Evolutionary conservation across 1,284 basidiomycete genomes (phyloP).

Genomic region (Phellopilus nigrolimitatus): DNA sequence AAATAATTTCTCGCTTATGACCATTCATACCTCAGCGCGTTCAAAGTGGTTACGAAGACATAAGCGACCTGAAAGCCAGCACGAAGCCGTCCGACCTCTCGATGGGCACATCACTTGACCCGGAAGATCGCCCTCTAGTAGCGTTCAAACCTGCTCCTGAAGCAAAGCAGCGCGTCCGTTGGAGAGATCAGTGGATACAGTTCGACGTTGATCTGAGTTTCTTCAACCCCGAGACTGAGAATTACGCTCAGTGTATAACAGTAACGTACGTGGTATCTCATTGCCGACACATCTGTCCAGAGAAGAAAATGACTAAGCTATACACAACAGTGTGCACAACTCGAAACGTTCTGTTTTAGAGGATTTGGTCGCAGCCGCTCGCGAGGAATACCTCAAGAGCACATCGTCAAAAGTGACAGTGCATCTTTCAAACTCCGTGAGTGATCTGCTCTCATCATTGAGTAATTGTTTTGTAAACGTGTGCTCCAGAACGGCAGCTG

Average conservation of each 20-base stretch:
- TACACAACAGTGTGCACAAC: conserved; percentile 12
- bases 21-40: not conserved
- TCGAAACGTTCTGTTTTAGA: conserved; percentile 14
- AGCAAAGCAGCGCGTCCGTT: conserved; percentile 10
- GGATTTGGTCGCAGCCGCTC: conserved; percentile 11
- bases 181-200: conserved; percentile 15
- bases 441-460: not conserved
- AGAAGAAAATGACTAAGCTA: not conserved
- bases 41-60: not conserved
- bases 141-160: conserved; percentile 16
- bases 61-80: conserved; percentile 14
- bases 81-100: conserved; percentile 13
- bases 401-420: conserved; percentile 16
- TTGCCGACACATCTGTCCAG: not conserved
- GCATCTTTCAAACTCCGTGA: conserved; percentile 8
- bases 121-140: not conserved
- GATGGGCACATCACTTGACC: not conserved
- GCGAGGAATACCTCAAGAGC: conserved; percentile 13
- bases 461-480: not conserved
- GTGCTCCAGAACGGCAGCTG: conserved; percentile 5
- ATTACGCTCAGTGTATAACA: conserved; percentile 4
- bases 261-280: conserved; percentile 11
- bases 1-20: not conserved
- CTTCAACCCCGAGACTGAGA: not conserved
- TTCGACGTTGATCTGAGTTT: conserved; percentile 11